Evolutionary conservation across 1,284 basidiomycete species (phyloP).

Genomic region (Lignosus rhinocerotis): DNA sequence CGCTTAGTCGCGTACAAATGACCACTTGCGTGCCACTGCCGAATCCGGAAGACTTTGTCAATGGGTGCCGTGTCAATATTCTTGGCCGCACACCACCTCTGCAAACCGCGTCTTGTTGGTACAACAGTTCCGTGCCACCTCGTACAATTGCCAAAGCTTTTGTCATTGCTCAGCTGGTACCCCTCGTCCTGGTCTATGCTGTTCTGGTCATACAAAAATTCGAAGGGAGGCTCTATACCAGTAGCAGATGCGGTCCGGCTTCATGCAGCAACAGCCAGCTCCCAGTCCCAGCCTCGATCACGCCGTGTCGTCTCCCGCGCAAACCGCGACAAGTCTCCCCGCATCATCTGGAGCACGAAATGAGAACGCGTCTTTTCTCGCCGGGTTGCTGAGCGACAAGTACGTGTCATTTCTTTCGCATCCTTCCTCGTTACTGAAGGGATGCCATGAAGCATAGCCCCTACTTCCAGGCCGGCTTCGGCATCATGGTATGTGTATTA

Average conservation of each 20-base stretch:
- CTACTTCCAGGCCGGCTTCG: conserved; percentile 95
- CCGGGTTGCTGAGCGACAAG: conserved; percentile 25
- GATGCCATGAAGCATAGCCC: conserved; percentile 58
- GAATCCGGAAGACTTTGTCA: not conserved
- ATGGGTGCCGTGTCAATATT: conserved; percentile 1
- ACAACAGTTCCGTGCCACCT: not conserved
- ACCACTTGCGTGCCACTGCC: conserved; percentile 11
- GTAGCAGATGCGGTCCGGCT: not conserved
- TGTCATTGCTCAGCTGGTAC: not conserved
- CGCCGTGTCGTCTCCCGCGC: not conserved
- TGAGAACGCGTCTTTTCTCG: conserved; percentile 18
- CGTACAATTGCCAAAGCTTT: not conserved
- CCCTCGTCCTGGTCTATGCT: not conserved
- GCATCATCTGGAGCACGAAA: not conserved
- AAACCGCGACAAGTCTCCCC: not conserved
- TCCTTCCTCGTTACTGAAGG: conserved; percentile 7
- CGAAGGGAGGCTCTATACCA: not conserved
- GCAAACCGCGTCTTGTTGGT: not conserved
- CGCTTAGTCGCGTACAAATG: conserved; percentile 21
- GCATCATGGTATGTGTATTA: conserved; percentile 76
- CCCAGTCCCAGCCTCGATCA: not conserved
- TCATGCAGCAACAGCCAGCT: not conserved
- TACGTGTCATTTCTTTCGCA: conserved; percentile 14
- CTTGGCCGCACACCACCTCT: not conserved
- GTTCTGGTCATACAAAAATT: too few species aligned